Conservation (phyloP, 2,329 filamentous ascomycete species). For the Fusarium coffeatum region DNA sequence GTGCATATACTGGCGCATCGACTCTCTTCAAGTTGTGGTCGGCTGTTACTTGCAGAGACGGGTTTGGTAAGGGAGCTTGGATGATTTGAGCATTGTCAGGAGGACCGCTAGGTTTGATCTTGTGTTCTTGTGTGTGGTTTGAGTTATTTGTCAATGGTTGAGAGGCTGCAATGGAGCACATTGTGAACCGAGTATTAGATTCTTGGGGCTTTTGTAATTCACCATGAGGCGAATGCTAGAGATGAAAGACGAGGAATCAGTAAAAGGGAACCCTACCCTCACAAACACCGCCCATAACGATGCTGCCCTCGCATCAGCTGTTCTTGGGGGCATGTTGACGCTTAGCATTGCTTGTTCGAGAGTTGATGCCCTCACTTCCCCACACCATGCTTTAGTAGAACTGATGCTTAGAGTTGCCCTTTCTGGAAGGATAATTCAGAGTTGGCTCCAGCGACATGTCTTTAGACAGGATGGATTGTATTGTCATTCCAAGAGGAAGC, state of each 20-base stretch:
- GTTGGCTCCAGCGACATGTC: not conserved
- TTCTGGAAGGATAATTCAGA: not conserved
- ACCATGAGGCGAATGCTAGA: not conserved
- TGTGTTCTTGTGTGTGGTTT: conserved; percentile 27
- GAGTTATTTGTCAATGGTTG: conserved; percentile 25
- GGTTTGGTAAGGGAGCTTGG: conserved; percentile 48
- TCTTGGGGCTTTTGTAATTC: not conserved
- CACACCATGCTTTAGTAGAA: not conserved
- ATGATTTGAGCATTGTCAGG: conserved; percentile 28
- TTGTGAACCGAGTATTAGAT: not conserved
- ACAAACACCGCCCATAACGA: not conserved
- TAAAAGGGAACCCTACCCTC: not conserved
- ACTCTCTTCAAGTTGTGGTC: conserved; percentile 68
- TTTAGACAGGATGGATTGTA: not conserved
- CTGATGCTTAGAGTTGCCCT: conserved; percentile 17
- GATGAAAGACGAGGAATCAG: not conserved
- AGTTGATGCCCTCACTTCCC: conserved; percentile 4
- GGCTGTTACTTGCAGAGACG: conserved; percentile 60
- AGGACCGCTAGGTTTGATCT: conserved; percentile 29
- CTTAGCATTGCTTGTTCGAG: conserved; percentile 5
- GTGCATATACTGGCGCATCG: conserved; percentile 67
- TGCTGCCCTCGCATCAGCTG: conserved; percentile 32
- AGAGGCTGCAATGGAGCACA: conserved; percentile 40
- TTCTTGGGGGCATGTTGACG: not conserved
- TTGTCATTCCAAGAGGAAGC: not conserved